Percentiles rank a stretch among this genome's conserved stretches.
Conservation (phyloP, 306 rosid genomes). For the Dalbergia cultrata region DNA sequence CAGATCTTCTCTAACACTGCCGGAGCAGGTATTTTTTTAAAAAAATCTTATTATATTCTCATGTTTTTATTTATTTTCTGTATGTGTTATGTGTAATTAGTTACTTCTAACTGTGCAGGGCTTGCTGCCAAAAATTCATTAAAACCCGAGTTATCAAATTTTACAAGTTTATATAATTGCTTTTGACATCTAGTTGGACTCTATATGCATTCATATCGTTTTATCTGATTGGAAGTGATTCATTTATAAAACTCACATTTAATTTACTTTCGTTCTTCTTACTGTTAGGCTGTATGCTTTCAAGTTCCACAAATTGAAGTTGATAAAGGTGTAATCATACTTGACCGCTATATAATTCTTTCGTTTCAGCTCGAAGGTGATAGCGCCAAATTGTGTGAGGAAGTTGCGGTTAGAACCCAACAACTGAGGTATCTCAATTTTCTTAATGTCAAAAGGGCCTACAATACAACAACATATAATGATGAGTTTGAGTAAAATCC, state of each 20-base stretch:
- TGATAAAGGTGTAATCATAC: slow-evolving; percentile 6
- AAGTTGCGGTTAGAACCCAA: slow-evolving; percentile 42
- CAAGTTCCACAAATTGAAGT: background rate
- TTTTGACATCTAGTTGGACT: background rate
- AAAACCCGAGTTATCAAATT: background rate
- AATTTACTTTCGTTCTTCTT: background rate
- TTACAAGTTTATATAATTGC: background rate
- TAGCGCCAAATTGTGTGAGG: slow-evolving; percentile 36
- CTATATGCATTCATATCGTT: background rate
- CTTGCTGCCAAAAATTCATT: background rate
- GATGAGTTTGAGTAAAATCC: background rate
- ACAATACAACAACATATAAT: background rate
- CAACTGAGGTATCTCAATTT: slow-evolving; percentile 47
- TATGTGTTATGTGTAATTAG: background rate
- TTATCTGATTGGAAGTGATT: background rate
- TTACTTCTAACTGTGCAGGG: background rate
- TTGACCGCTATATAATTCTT: background rate
- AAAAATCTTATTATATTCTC: background rate
- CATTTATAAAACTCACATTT: background rate
- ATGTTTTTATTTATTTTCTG: background rate
- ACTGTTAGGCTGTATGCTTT: background rate
- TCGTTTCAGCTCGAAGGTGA: slow-evolving; percentile 44
- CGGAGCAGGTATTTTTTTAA: slow-evolving; percentile 45
- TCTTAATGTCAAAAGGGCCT: background rate
- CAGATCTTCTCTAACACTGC: slow-evolving; percentile 32